Evolutionary conservation across 768 basidiomycete species (phyloP).

Genomic region (Tylopilus rubrobrunneus): DNA sequence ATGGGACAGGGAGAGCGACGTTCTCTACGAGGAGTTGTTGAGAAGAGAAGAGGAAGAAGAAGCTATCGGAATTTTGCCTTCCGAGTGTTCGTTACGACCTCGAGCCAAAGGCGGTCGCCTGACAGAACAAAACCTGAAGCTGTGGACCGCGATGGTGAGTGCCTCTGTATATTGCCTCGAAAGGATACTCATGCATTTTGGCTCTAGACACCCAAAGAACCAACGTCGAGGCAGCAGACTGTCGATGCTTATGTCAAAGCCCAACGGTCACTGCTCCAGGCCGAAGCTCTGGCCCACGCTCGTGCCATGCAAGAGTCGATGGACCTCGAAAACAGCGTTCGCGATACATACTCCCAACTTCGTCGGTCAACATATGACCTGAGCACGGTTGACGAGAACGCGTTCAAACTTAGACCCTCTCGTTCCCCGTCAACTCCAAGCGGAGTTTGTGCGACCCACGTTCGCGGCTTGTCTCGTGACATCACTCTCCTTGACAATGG

Average conservation of each 20-base stretch:
- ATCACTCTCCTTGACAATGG: constrained; percentile 83
- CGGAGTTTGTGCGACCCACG: constrained; percentile 32
- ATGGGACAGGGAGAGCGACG: constrained; percentile 92
- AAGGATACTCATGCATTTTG: constrained; percentile 7
- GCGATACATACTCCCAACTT: constrained; percentile 76
- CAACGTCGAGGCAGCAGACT: constrained; percentile 78
- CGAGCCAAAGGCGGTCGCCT: constrained; percentile 63
- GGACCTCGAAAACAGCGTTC: constrained; percentile 70
- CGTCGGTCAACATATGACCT: constrained; percentile 76
- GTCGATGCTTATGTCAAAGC: constrained; percentile 78
- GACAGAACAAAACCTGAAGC: constrained; percentile 72
- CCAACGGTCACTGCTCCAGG: constrained; percentile 76
- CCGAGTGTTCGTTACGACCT: constrained; percentile 55
- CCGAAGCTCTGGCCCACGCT: constrained; percentile 75
- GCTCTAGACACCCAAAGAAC: constrained; percentile 83
- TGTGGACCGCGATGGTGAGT: constrained; percentile 78
- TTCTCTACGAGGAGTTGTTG: constrained; percentile 70
- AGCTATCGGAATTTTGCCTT: constrained; percentile 41
- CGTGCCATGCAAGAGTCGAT: constrained; percentile 76
- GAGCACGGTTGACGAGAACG: constrained; percentile 47
- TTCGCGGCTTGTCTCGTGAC: constrained; percentile 59
- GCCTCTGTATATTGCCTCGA: neutral
- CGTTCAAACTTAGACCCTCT: constrained; percentile 69
- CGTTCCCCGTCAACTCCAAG: constrained; percentile 35
- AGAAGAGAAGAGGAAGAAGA: constrained; percentile 71